Conservation (phyloP, 2,329 filamentous ascomycete genomes). For the Sarocladium oryzae region DNA sequence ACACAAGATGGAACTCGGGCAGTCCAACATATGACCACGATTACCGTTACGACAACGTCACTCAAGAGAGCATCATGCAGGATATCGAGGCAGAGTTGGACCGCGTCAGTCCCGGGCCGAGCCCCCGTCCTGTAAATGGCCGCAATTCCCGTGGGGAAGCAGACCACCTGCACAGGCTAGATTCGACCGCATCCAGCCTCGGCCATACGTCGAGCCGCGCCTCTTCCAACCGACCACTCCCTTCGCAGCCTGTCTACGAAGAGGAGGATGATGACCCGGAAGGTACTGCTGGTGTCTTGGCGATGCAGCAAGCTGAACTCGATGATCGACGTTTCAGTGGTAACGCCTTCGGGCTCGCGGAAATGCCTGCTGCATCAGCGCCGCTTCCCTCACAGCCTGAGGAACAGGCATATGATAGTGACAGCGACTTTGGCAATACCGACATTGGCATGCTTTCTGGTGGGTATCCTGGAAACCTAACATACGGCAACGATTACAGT, state of each 20-base stretch:
- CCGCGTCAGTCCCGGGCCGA: constrained; percentile 24
- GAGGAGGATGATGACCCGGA: constrained; percentile 82
- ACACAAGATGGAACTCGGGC: constrained; percentile 34
- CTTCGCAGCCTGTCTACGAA: constrained; percentile 26
- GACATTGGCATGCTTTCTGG: constrained; percentile 72
- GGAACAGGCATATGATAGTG: constrained; percentile 48
- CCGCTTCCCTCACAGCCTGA: constrained; percentile 42
- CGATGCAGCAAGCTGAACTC: constrained; percentile 77
- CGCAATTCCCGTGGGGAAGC: constrained; percentile 40
- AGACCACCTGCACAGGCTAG: constrained; percentile 41
- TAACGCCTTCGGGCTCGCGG: constrained; percentile 24
- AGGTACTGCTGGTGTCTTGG: constrained; percentile 74
- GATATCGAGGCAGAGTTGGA: constrained; percentile 51
- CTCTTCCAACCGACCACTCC: constrained; percentile 9
- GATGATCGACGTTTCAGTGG: constrained; percentile 52
- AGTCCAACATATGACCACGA: constrained; percentile 25
- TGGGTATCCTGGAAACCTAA: constrained; percentile 52
- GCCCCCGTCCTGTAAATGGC: constrained; percentile 39
- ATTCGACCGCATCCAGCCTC: constrained; percentile 43
- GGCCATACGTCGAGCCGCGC: constrained; percentile 17
- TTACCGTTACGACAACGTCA: constrained; percentile 29
- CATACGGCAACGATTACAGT: constrained; percentile 43
- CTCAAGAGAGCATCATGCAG: constrained; percentile 49
- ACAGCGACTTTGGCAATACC: constrained; percentile 69
- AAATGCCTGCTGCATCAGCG: constrained; percentile 20